Percentiles rank a stretch among this genome's conserved stretches.
Conservation (phyloP, 108 stramenopile species). For the Discostella stelligeroides region DNA sequence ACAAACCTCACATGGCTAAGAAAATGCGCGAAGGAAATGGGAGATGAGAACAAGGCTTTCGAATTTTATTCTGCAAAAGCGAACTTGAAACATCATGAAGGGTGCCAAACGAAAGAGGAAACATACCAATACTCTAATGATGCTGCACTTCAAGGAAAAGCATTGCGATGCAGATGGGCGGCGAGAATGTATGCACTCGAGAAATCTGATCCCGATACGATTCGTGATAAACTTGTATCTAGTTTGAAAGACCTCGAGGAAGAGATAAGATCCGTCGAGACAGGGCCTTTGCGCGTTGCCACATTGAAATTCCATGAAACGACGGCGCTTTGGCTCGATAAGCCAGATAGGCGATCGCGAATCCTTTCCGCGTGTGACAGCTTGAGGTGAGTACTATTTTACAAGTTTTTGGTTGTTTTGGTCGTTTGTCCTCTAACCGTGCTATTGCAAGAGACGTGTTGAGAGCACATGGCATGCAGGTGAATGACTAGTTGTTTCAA, state of each 20-base stretch:
- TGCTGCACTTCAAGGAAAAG: constrained; percentile 34
- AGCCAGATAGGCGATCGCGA: constrained; percentile 16
- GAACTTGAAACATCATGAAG: constrained; percentile 31
- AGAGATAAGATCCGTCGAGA: constrained; percentile 25
- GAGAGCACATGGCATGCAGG: constrained; percentile 53
- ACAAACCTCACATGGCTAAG: constrained; percentile 71
- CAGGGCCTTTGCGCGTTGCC: constrained; percentile 30
- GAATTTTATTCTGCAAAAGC: constrained; percentile 38
- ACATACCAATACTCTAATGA: neutral
- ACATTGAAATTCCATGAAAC: constrained; percentile 35
- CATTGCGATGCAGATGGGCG: constrained; percentile 47
- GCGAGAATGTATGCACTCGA: constrained; percentile 57
- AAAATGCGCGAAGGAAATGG: constrained; percentile 64
- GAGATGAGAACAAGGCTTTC: constrained; percentile 43
- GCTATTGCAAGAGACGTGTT: constrained; percentile 59
- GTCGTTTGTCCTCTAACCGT: no score
- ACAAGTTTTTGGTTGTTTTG: no score
- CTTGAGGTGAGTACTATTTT: constrained; percentile 49
- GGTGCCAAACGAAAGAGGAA: neutral
- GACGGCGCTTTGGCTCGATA: constrained; percentile 32
- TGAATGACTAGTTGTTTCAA: constrained; percentile 45
- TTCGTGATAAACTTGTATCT: constrained; percentile 1
- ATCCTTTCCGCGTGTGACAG: constrained; percentile 55
- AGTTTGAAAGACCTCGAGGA: constrained; percentile 31
- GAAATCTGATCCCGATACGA: constrained; percentile 10